phyloP scores from a whole-genome alignment of 1,284 basidiomycete genomes.

The Tremellales sp. region DNA sequence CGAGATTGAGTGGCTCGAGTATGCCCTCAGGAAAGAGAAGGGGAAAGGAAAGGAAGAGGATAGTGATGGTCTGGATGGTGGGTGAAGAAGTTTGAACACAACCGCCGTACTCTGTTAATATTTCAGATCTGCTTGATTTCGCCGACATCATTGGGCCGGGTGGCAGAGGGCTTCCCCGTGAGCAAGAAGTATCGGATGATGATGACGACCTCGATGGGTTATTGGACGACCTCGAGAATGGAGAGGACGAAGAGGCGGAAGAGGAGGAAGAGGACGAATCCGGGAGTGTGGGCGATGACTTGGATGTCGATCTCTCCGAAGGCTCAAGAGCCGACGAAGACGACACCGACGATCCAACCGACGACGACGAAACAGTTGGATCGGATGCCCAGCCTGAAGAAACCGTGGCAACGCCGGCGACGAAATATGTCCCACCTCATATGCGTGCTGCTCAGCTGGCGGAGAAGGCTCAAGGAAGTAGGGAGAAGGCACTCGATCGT shows the following conservation, averaged over 20 bases:
- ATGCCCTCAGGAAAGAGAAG: conserved; percentile 57
- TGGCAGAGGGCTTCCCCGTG: conserved; percentile 12
- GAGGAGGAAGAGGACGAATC: conserved; percentile 15
- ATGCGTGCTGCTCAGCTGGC: conserved; percentile 48
- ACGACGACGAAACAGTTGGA: not conserved
- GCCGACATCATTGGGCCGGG: conserved; percentile 43
- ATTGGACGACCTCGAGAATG: conserved; percentile 9
- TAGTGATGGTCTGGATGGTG: conserved; percentile 54
- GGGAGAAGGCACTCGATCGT: conserved; percentile 55
- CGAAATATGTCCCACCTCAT: conserved; percentile 54
- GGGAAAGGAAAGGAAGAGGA: conserved; percentile 47
- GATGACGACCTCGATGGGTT: conserved; percentile 8
- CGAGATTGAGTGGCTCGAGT: conserved; percentile 73
- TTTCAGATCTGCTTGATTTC: conserved; percentile 55
- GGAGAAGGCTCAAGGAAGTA: conserved; percentile 31
- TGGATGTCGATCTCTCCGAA: conserved; percentile 13
- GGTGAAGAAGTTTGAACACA: conserved; percentile 39
- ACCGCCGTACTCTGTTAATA: conserved; percentile 4
- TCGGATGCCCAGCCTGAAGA: conserved; percentile 3
- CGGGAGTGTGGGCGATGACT: conserved; percentile 9
- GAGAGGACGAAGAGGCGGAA: conserved; percentile 10
- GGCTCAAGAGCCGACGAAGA: conserved; percentile 7
- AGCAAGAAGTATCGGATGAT: conserved; percentile 5
- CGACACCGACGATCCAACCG: conserved; percentile 12
- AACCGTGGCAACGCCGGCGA: conserved; percentile 16